Base-by-base conservation (phyloP, 306 rosid genomes). In the Malus sylvestris region DNA sequence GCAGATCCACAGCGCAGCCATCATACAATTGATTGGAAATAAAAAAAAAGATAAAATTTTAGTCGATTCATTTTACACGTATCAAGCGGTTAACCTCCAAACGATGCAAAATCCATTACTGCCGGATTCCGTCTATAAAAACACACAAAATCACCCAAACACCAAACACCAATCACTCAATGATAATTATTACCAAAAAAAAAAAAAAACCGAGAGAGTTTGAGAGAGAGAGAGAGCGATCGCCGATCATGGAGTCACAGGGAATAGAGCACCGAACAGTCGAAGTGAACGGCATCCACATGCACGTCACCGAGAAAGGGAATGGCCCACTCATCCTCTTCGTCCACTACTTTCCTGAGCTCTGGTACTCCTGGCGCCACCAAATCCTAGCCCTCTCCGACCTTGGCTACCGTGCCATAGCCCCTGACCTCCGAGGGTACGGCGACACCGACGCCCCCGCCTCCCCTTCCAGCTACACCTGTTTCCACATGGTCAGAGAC, bases 291-390 rank as follows among this genome's bases (percentile, higher is more conserved):
- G 97, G 94, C 73, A 87, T 93, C n/a, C 79, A 83, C 72, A 85
- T 90, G 82, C 97, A 93, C 89, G 8, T 93, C 55, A 94, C 93
- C 4, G 94, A 89, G 80, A 93, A 83, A 57, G 97, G 96, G 9
- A 11, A 82, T 65, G 96, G 97, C 9, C 96, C 88, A 0, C 29
- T 89, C 20, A 82, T 93, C 61, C 92, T 90, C 64, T 81, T 93
- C 88, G 25, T 93, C 83, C 94, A 93, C 72, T 96, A 96, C 61
- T 93, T 93, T 77, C 97, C 96, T 0, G 94, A 90, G 29, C 80
- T 89, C 10, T 93, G 96, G 96, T 89, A 86, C 76, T 29, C 96
- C 0, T 93, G 93, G 97, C 91, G 91, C 55, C 94, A 93, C 81
- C 96, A 93, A 84, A 93, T 90, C 77, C 3, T 71, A 2, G 76